These are phyloP conservation scores for Striga asiatica DNA, from an alignment of 257 asterid genomes.

Conservation along the genomic window DNA sequence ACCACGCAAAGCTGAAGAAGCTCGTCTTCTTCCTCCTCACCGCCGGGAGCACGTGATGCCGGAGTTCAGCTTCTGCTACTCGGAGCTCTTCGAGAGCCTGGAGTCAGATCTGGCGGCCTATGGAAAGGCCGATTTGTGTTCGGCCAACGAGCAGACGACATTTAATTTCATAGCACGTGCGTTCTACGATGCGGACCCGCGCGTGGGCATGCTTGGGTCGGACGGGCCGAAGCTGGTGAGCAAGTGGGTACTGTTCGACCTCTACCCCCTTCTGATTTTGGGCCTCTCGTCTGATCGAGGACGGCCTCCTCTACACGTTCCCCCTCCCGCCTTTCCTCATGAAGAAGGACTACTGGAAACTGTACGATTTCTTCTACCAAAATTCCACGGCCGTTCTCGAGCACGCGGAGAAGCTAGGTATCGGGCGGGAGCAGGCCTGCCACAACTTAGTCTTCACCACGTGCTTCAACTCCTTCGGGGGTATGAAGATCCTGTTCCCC, in stretches of 20 bases:
- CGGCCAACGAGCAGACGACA: slow-evolving; percentile 58
- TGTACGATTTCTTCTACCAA: slow-evolving; percentile 56
- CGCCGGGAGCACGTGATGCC: slow-evolving; percentile 61
- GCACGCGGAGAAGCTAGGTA: slow-evolving; percentile 44
- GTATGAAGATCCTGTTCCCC: slow-evolving; percentile 66
- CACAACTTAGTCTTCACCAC: slow-evolving; percentile 68
- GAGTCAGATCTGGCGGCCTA: slow-evolving; percentile 39
- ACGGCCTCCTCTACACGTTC: slow-evolving; percentile 44
- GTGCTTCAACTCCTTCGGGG: slow-evolving; percentile 81
- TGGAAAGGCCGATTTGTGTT: slow-evolving; percentile 42
- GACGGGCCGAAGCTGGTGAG: slow-evolving; percentile 54
- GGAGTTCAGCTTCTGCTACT: slow-evolving; percentile 38
- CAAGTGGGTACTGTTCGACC: slow-evolving; percentile 65
- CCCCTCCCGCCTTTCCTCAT: slow-evolving; percentile 45
- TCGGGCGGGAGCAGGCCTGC: slow-evolving; percentile 66
- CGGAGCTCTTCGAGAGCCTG: slow-evolving; percentile 32
- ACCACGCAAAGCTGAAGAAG: slow-evolving; percentile 49
- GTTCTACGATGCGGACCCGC: slow-evolving; percentile 50
- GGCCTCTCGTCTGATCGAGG: slow-evolving; percentile 59
- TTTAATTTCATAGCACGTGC: slow-evolving; percentile 56
- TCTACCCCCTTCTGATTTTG: slow-evolving; percentile 46
- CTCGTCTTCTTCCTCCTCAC: slow-evolving; percentile 48
- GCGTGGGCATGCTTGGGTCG: slow-evolving; percentile 32
- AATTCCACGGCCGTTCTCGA: slow-evolving; percentile 40
- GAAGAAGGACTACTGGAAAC: slow-evolving; percentile 43